Conservation (phyloP, 2,329 filamentous ascomycete genomes). For the Trichophyton simii region DNA sequence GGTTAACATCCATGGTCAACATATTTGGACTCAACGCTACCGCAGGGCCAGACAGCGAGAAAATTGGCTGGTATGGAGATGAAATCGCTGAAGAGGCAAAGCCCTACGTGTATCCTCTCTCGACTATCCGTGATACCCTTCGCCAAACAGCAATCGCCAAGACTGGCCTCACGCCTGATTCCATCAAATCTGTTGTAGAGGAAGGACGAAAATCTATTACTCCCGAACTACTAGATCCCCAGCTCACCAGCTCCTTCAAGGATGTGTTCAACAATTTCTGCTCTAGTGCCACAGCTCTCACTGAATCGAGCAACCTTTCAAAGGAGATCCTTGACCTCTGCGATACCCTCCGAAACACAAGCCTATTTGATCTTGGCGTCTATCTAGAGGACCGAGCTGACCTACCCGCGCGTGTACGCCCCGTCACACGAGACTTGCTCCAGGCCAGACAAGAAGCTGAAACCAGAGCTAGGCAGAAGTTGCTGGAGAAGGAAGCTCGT, state of each 20-base stretch:
- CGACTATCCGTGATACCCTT: slow-evolving; percentile 45
- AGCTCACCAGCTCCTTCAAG: slow-evolving; percentile 28
- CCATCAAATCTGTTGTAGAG: slow-evolving; percentile 30
- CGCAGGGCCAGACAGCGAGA: slow-evolving; percentile 23
- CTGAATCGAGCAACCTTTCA: slow-evolving; percentile 42
- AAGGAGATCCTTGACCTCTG: slow-evolving; percentile 65
- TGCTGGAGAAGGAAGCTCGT: slow-evolving; percentile 47
- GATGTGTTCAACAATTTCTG: slow-evolving; percentile 34
- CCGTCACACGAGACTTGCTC: slow-evolving; percentile 47
- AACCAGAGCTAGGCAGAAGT: slow-evolving; percentile 34
- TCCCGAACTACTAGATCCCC: slow-evolving; percentile 8
- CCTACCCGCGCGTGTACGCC: slow-evolving; percentile 60
- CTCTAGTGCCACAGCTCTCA: slow-evolving; percentile 25
- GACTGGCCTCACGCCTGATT: slow-evolving; percentile 28
- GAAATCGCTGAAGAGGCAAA: slow-evolving; percentile 49
- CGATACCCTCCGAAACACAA: slow-evolving; percentile 66
- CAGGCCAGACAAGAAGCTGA: slow-evolving; percentile 40
- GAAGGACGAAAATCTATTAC: slow-evolving; percentile 13
- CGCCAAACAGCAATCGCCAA: slow-evolving; percentile 44
- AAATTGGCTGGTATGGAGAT: slow-evolving; percentile 53
- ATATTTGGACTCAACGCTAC: slow-evolving; percentile 60
- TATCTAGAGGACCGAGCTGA: slow-evolving; percentile 71
- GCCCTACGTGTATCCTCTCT: slow-evolving; percentile 48
- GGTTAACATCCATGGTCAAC: slow-evolving; percentile 71
- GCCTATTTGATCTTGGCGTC: slow-evolving; percentile 70